A percentile compares a stretch with the other conserved stretches of the same genome.
phyloP scores from a whole-genome alignment of 1,139 yeast genomes.

The Hansenula lynferdii region DNA sequence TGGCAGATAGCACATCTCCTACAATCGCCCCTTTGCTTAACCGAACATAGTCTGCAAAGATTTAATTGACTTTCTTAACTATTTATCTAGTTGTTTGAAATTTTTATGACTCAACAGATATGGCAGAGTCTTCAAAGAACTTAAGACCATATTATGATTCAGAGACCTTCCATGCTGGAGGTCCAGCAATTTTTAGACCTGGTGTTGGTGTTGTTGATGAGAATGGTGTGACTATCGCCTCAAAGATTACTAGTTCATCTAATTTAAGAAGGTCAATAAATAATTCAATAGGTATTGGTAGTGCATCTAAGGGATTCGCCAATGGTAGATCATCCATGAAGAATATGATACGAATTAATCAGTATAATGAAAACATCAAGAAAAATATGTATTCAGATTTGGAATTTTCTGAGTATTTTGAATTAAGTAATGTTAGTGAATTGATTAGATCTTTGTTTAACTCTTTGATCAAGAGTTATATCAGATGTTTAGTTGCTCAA shows the following conservation, averaged over 20 bases:
- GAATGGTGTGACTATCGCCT: slow-evolving; percentile 31
- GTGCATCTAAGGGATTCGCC: not conserved
- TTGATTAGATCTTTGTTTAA: slow-evolving; percentile 47
- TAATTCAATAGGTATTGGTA: slow-evolving; percentile 8
- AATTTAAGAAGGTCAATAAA: slow-evolving; percentile 6
- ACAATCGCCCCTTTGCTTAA: no score
- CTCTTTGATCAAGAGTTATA: slow-evolving; percentile 64
- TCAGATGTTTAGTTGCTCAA: slow-evolving; percentile 66
- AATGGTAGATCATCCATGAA: slow-evolving; percentile 11
- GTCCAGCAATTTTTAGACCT: slow-evolving; percentile 54
- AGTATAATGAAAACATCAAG: slow-evolving; percentile 23
- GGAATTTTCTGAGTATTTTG: slow-evolving; percentile 65
- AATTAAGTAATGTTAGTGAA: slow-evolving; percentile 50
- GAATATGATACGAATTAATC: slow-evolving; percentile 16
- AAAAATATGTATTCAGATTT: slow-evolving; percentile 55
- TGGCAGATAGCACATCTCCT: no score
- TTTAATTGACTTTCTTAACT: no score
- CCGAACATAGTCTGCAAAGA: no score
- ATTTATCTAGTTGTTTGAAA: no score
- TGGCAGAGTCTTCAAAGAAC: slow-evolving; percentile 4
- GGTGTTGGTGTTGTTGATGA: slow-evolving; percentile 50
- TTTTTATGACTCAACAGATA: not conserved
- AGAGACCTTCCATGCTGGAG: slow-evolving; percentile 63
- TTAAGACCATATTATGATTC: slow-evolving; percentile 73
- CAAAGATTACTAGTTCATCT: slow-evolving; percentile 25